Evolutionary conservation across 768 basidiomycete genomes (phyloP), one percentile per base, ranked within the genome.

Genomic region (Leccinum rimulosum): DNA sequence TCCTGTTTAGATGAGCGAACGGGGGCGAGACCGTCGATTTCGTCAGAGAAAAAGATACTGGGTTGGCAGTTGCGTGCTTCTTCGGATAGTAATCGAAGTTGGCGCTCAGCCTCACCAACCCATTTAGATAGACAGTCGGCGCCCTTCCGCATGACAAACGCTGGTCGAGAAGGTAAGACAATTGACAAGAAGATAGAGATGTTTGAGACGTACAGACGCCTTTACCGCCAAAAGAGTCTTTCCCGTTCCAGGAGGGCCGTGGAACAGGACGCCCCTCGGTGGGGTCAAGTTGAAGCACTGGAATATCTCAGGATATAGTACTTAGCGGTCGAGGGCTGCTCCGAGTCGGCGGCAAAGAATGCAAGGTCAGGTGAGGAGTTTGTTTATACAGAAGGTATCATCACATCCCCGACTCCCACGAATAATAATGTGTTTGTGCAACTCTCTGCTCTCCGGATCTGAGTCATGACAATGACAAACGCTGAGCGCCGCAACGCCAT

Each of bases 61-160:
- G 97, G 96, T 68, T 98, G 96, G 54, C 85, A 89, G 54, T 88
- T 86, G 52, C 87, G 84, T 1, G 97, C 97, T 77, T 98, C 96
- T 63, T 98, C 96, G 71, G 98, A 99, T 14, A 98, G 80, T 45
- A 98, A 81, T 1, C 97, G 86, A 3, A 99, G 81, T 71, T 98
- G 96, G 2, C 97, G 86, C 70, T 98, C 97, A 6, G 97, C 96
- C 76, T 99, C 97, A 54, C 97, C 97, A 12, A 99, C 97, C 96
- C 96, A 99, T 77, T 99, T 99, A 7, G 94, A 95, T 30, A 98
- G 80, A 64, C 91, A 93, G 74, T 99, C 97, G 35, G 97, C 97
- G 19, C 97, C 97, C 76, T 99, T 99, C 52, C 97, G 89, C 97
- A 99, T 98, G 81, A 96, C 98, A 79, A 99, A 99, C 2, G 97